A percentile compares a stretch with the other conserved stretches of the same genome.
Evolutionary conservation across 805 yeast genomes (phyloP).

Genomic region (Sungouiella thailandica): DNA sequence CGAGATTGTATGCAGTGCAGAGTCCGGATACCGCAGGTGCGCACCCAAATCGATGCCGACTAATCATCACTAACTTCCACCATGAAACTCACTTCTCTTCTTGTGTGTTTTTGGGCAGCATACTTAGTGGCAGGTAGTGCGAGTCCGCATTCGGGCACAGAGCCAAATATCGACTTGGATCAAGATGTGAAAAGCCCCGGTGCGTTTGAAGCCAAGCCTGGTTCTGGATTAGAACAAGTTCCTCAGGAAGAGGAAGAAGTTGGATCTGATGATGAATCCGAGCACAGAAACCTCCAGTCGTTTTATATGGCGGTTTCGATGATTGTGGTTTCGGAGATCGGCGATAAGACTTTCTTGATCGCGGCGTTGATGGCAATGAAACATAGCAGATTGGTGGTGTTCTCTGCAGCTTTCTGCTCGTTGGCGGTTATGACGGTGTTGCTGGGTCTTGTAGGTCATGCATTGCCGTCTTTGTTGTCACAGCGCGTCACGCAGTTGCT

Average conservation of each 20-base stretch:
- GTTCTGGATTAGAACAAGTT: no score
- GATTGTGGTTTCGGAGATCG: constrained; percentile 94
- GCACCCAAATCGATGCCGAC: no score
- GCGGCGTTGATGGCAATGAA: constrained; percentile 99
- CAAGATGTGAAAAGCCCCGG: no score
- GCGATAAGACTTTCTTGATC: constrained; percentile 93
- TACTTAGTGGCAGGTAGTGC: not conserved
- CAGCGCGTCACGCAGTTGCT: constrained; percentile 72
- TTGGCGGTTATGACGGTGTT: constrained; percentile 86
- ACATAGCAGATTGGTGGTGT: constrained; percentile 77
- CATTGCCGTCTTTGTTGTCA: constrained; percentile 79
- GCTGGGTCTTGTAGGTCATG: constrained; percentile 88
- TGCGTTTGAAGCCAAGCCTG: no score
- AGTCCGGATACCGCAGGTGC: no score
- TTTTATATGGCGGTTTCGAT: constrained; percentile 79
- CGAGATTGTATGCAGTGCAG: no score
- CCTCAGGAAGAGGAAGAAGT: not conserved
- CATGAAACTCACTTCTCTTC: not conserved
- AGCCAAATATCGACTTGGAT: not conserved
- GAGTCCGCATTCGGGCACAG: not conserved
- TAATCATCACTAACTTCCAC: no score
- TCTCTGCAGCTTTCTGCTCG: constrained; percentile 80
- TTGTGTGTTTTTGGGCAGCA: not conserved
- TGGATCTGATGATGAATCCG: constrained; percentile 4
- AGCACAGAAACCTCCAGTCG: constrained; percentile 26